Evolutionary conservation across 495 filamentous ascomycete genomes (phyloP).

Genomic region (Aspergillus sclerotiicarbonarius): DNA sequence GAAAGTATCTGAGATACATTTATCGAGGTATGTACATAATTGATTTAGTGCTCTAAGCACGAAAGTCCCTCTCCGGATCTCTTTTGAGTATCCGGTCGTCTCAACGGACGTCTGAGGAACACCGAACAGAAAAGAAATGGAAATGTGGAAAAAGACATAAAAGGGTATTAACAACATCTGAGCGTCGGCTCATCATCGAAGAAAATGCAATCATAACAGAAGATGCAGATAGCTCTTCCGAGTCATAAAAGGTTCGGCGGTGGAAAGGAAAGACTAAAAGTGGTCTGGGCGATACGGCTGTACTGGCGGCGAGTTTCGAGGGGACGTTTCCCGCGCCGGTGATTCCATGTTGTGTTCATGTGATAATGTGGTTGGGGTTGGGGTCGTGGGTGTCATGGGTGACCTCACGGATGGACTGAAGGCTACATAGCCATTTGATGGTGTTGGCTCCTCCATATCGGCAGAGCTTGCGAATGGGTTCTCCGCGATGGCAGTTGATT

Average conservation of each 20-base stretch:
- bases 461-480: not conserved
- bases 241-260: not conserved
- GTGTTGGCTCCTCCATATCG: constrained; percentile 1
- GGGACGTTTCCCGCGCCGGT: not conserved
- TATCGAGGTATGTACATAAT: too few relatives aligned
- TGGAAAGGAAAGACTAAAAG: not conserved
- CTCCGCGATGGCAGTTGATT: not conserved
- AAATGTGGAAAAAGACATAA: not conserved
- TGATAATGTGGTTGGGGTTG: not conserved
- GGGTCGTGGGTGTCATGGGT: not conserved
- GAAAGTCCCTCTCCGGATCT: not conserved
- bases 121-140: not conserved
- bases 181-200: not conserved
- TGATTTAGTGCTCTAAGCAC: not conserved
- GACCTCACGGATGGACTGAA: constrained; percentile 16
- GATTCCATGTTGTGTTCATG: not conserved
- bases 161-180: not conserved
- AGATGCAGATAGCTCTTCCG: not conserved
- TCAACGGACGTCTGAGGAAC: constrained; percentile 17
- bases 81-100: not conserved
- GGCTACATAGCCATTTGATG: constrained; percentile 27
- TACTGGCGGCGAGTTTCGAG: not conserved
- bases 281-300: constrained; percentile 1
- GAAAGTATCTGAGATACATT: too few relatives aligned
- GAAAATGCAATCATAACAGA: not conserved